phyloP scores from a whole-genome alignment of 805 yeast species.

The Tetrapisispora arboricola region DNA sequence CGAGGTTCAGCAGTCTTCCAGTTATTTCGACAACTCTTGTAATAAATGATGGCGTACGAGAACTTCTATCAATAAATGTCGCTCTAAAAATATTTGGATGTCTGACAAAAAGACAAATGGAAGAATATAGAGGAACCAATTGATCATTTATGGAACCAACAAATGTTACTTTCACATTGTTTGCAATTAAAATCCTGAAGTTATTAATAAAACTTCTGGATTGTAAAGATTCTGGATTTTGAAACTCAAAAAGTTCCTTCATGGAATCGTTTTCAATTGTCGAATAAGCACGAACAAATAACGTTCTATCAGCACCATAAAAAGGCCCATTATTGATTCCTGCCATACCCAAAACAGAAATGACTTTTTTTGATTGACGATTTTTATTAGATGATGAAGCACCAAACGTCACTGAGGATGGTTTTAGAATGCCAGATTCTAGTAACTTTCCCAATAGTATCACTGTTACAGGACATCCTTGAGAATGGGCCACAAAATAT shows the following conservation, averaged over 20 bases:
- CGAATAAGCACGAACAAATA: slow-evolving; percentile 79
- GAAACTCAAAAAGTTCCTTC: slow-evolving; percentile 80
- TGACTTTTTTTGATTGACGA: slow-evolving; percentile 29
- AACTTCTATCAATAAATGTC: slow-evolving; percentile 75
- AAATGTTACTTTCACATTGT: slow-evolving; percentile 68
- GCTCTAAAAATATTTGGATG: slow-evolving; percentile 91
- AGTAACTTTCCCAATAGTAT: slow-evolving; percentile 66
- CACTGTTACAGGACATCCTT: slow-evolving; percentile 88
- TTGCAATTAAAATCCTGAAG: slow-evolving; percentile 49
- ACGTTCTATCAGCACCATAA: slow-evolving; percentile 78
- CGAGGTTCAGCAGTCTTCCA: slow-evolving; percentile 62
- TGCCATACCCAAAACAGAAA: slow-evolving; percentile 87
- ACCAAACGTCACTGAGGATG: slow-evolving; percentile 21
- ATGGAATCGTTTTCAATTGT: slow-evolving; percentile 83
- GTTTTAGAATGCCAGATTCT: slow-evolving; percentile 40
- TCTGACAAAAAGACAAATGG: slow-evolving; percentile 66
- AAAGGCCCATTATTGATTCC: slow-evolving; percentile 93
- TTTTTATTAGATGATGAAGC: slow-evolving; percentile 7
- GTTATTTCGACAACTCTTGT: slow-evolving; percentile 65
- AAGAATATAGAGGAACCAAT: slow-evolving; percentile 83
- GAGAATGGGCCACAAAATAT: slow-evolving; percentile 91
- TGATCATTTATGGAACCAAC: slow-evolving; percentile 92
- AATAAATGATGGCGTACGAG: slow-evolving; percentile 72
- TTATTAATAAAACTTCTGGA: slow-evolving; percentile 63
- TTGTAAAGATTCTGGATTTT: slow-evolving; percentile 60